A percentile compares a stretch with the other conserved stretches of the same genome.
These are phyloP conservation scores for Oehlia diaphana DNA, from an alignment of 192 early-diverging fungal species.

Conservation along the genomic window DNA sequence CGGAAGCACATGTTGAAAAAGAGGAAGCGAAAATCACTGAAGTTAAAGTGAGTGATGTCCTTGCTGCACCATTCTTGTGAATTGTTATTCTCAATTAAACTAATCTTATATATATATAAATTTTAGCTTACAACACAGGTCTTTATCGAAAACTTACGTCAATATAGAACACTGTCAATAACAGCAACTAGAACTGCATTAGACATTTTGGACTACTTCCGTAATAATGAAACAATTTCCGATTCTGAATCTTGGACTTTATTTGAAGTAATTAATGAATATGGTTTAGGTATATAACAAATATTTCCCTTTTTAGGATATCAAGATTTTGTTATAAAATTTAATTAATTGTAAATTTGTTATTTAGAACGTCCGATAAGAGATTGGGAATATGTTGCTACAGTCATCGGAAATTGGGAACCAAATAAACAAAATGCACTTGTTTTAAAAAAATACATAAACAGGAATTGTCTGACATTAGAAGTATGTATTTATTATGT, in stretches of 20 bases:
- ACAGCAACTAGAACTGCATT: slow-evolving; percentile 72
- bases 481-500: slow-evolving; percentile 46
- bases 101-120: neutral
- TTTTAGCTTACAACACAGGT: slow-evolving; percentile 74
- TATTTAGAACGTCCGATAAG: slow-evolving; percentile 78
- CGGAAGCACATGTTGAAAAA: neutral
- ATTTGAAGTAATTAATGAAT: slow-evolving; percentile 88
- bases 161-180: slow-evolving; percentile 78
- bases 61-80: neutral
- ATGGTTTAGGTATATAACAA: slow-evolving; percentile 60
- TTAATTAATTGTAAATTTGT: neutral
- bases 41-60: neutral
- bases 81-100: neutral
- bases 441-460: slow-evolving; percentile 74
- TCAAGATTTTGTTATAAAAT: slow-evolving; percentile 1
- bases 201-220: slow-evolving; percentile 62
- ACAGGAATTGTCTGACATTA: slow-evolving; percentile 58
- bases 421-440: slow-evolving; percentile 70
- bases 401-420: slow-evolving; percentile 85
- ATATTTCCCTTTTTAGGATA: neutral
- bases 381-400: slow-evolving; percentile 87
- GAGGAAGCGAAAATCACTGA: neutral
- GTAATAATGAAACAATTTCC: slow-evolving; percentile 46
- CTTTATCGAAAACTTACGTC: slow-evolving; percentile 77
- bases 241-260: slow-evolving; percentile 74